Conservation (phyloP, 306 rosid species). For the Coriaria nepalensis region DNA sequence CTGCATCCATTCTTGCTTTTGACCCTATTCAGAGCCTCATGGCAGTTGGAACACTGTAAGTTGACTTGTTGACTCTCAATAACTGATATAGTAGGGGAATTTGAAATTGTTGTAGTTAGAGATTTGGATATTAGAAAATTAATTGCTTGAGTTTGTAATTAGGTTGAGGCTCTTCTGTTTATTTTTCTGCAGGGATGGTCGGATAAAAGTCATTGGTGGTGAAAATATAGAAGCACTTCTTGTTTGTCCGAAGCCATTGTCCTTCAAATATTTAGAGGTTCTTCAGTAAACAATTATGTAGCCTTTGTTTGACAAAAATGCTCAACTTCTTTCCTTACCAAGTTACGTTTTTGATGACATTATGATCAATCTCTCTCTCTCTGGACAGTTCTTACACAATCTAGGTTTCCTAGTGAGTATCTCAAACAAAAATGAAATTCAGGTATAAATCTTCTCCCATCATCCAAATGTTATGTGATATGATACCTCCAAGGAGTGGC, state of each 20-base stretch:
- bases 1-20: conserved; percentile 68
- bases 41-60: conserved; percentile 77
- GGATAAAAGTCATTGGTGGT: conserved; percentile 80
- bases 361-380: conserved; percentile 5
- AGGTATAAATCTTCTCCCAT: conserved; percentile 30
- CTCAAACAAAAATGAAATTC: conserved; percentile 65
- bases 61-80: conserved; percentile 9
- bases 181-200: conserved; percentile 64
- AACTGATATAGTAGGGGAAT: conserved; percentile 1
- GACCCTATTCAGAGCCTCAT: conserved; percentile 58
- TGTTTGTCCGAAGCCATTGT: conserved; percentile 39
- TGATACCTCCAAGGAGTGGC: background rate
- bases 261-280: conserved; percentile 72
- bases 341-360: background rate
- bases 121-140: too few relatives aligned
- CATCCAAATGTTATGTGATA: conserved; percentile 2
- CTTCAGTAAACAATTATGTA: conserved; percentile 11
- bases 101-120: background rate
- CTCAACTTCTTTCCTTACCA: background rate
- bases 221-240: conserved; percentile 67
- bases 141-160: too few relatives aligned
- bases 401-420: conserved; percentile 74
- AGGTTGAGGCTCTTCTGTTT: background rate
- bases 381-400: conserved; percentile 66
- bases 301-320: background rate